phyloP scores from a whole-genome alignment of 345 rosid species.

The Gossypium sturtianum region DNA sequence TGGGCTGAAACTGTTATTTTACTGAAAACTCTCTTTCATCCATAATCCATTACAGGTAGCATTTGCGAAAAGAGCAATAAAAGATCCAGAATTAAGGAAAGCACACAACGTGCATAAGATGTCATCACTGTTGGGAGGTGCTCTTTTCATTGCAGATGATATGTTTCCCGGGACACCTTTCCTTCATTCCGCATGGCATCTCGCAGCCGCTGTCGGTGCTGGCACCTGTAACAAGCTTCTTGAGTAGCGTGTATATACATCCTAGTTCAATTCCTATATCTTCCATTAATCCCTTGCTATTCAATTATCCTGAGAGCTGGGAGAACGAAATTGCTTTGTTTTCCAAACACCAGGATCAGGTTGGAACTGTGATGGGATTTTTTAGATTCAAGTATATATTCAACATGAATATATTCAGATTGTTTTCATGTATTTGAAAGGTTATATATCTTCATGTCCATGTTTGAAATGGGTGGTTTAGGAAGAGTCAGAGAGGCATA shows the following conservation, averaged over 20 bases:
- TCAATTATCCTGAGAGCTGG: neutral
- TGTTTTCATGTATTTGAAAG: neutral
- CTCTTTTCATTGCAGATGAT: constrained; percentile 84
- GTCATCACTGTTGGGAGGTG: constrained; percentile 83
- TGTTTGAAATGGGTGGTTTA: neutral
- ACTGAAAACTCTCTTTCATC: neutral
- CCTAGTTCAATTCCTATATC: neutral
- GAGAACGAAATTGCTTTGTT: neutral
- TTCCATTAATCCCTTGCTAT: neutral
- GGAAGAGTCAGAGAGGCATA: neutral
- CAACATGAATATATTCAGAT: neutral
- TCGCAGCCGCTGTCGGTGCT: constrained; percentile 88
- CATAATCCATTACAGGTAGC: constrained; percentile 41
- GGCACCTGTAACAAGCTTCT: constrained; percentile 94
- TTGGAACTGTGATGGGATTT: neutral
- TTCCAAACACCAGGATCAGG: neutral
- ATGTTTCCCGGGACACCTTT: constrained; percentile 65
- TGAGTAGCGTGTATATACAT: constrained; percentile 32
- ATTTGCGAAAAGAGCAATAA: constrained; percentile 68
- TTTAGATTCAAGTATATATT: neutral
- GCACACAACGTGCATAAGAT: constrained; percentile 77
- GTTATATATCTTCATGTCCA: neutral
- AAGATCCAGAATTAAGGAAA: constrained; percentile 74
- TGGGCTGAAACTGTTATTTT: neutral
- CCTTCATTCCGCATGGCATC: constrained; percentile 97